Conservation (phyloP, 2,329 filamentous ascomycete genomes). For the Pseudofabraea citricarpa region DNA sequence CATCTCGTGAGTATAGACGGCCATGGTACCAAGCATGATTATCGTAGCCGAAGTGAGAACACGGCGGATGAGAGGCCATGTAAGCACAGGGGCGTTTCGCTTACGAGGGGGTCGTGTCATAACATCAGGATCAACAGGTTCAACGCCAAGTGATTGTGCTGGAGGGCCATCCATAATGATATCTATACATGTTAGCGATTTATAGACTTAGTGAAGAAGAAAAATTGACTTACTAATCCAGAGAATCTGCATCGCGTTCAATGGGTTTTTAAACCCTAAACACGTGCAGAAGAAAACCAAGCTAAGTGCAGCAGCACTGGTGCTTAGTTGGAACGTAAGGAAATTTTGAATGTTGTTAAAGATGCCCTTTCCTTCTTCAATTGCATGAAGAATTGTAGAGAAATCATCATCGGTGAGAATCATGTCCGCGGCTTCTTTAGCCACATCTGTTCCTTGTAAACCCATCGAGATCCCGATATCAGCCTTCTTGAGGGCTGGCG, state of each 20-base stretch:
- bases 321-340: constrained; percentile 95
- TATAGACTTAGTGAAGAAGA: neutral
- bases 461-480: constrained; percentile 99
- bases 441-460: constrained; percentile 88
- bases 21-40: constrained; percentile 89
- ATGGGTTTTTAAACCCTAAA: constrained; percentile 87
- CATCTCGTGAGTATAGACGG: constrained; percentile 92
- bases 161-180: constrained; percentile 99
- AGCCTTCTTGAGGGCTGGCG: constrained; percentile 91
- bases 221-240: constrained; percentile 81
- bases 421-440: constrained; percentile 95
- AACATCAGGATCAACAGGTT: constrained; percentile 88
- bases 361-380: constrained; percentile 98
- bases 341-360: constrained; percentile 99
- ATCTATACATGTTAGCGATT: constrained; percentile 48
- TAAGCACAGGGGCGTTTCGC: constrained; percentile 87
- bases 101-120: constrained; percentile 88
- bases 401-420: constrained; percentile 88
- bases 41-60: constrained; percentile 83
- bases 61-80: constrained; percentile 71
- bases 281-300: constrained; percentile 90
- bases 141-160: constrained; percentile 93
- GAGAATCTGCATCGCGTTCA: constrained; percentile 99
- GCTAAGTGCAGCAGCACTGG: constrained; percentile 86
- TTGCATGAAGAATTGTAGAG: constrained; percentile 86